Conservation (phyloP, 2,329 filamentous ascomycete genomes). For the Ophiostoma quercus region DNA sequence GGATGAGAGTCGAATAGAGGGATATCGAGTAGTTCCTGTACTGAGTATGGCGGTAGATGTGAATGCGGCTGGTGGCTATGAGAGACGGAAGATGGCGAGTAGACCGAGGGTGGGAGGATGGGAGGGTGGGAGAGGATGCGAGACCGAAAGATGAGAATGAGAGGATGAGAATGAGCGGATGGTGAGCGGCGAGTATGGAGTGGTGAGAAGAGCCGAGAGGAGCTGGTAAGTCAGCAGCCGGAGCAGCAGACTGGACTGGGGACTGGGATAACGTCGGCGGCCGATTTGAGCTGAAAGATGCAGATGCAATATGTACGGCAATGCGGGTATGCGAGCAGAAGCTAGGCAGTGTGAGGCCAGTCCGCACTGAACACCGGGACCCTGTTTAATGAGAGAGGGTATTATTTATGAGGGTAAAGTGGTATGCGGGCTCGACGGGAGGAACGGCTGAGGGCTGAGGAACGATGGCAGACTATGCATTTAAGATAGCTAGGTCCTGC, state of each 20-base stretch:
- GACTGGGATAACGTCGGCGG: neutral
- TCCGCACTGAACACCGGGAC: neutral
- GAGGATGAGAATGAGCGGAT: neutral
- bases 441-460: constrained; percentile 1
- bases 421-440: neutral
- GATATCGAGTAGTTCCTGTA: neutral
- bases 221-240: neutral
- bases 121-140: neutral
- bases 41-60: neutral
- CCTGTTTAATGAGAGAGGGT: neutral
- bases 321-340: neutral
- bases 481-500: too few relatives aligned
- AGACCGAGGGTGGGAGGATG: neutral
- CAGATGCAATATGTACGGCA: neutral
- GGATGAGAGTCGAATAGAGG: neutral
- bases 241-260: neutral
- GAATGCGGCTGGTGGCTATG: neutral
- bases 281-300: neutral
- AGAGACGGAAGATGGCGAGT: neutral
- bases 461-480: neutral
- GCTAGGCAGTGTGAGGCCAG: neutral
- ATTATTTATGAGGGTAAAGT: neutral
- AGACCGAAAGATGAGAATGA: too few relatives aligned
- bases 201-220: neutral
- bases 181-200: neutral